A percentile compares a stretch with the other conserved stretches of the same genome.
These are phyloP conservation scores for Nothophoma quercina DNA, from an alignment of 2,329 filamentous ascomycete species.

Conservation along the genomic window DNA sequence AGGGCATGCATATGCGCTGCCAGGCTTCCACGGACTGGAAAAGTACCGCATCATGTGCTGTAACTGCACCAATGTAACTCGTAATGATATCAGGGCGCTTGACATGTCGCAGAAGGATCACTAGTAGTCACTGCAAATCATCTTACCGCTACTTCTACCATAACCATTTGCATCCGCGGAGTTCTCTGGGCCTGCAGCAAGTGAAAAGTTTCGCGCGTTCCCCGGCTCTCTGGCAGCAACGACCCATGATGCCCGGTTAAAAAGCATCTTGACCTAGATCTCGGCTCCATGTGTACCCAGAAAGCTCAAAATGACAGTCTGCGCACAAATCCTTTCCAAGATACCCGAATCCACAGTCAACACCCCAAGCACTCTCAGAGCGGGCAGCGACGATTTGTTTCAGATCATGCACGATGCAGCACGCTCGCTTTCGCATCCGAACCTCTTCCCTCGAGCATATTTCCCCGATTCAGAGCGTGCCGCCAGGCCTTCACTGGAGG, in stretches of 20 bases:
- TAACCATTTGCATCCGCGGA: background rate
- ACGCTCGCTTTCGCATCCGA: background rate
- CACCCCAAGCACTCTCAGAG: background rate
- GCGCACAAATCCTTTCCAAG: too few relatives aligned
- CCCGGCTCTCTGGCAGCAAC: too few relatives aligned
- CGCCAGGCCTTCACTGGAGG: background rate
- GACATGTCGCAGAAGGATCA: background rate
- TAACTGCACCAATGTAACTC: background rate
- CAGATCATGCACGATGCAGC: slow-evolving; percentile 8
- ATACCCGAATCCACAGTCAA: background rate
- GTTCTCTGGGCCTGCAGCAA: too few relatives aligned
- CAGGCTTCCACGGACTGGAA: background rate
- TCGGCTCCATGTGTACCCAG: too few relatives aligned
- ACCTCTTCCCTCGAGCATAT: background rate
- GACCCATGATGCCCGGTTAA: too few relatives aligned
- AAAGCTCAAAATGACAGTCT: too few relatives aligned
- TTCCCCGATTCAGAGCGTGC: background rate
- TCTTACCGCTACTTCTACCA: background rate
- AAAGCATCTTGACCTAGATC: too few relatives aligned
- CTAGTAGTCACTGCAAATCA: background rate
- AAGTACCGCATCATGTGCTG: background rate
- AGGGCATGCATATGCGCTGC: background rate
- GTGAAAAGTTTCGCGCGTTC: too few relatives aligned
- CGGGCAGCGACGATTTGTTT: background rate
- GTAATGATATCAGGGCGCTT: background rate